Conservation (phyloP, 2,329 filamentous ascomycete species). For the Fusarium chaquense region DNA sequence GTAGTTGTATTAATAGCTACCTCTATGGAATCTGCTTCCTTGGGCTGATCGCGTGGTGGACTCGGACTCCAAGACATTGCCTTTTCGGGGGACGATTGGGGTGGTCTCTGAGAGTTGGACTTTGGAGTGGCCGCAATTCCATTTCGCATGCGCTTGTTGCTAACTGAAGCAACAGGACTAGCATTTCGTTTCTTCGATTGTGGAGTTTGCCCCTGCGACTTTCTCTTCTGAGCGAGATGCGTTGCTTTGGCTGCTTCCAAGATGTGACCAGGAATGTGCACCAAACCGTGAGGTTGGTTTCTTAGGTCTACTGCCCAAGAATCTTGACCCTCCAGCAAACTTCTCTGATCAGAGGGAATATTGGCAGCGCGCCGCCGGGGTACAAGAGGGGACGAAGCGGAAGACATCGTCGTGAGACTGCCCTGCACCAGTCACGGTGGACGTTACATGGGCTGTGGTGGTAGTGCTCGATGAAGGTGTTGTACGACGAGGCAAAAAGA, state of each 20-base stretch:
- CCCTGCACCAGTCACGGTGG: slow-evolving; percentile 28
- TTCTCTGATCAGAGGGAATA: slow-evolving; percentile 56
- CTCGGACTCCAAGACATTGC: slow-evolving; percentile 42
- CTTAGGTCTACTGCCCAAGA: slow-evolving; percentile 54
- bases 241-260: slow-evolving; percentile 50
- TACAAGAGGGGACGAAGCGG: slow-evolving; percentile 44
- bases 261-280: slow-evolving; percentile 54
- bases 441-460: slow-evolving; percentile 41
- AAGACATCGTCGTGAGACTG: slow-evolving; percentile 47
- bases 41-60: slow-evolving; percentile 8
- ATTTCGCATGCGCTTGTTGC: slow-evolving; percentile 30
- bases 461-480: slow-evolving; percentile 7
- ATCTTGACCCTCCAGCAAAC: slow-evolving; percentile 51
- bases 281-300: slow-evolving; percentile 40
- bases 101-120: background rate
- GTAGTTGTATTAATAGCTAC: slow-evolving; percentile 6
- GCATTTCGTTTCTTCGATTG: slow-evolving; percentile 15
- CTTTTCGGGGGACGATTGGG: slow-evolving; percentile 20
- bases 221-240: slow-evolving; percentile 29
- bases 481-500: slow-evolving; percentile 12
- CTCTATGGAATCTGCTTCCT: background rate
- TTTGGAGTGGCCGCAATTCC: background rate
- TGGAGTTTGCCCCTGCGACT: slow-evolving; percentile 3
- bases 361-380: slow-evolving; percentile 46
- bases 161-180: slow-evolving; percentile 2